Conservation (phyloP, 257 asterid species). For the Rauvolfia tetraphylla region DNA sequence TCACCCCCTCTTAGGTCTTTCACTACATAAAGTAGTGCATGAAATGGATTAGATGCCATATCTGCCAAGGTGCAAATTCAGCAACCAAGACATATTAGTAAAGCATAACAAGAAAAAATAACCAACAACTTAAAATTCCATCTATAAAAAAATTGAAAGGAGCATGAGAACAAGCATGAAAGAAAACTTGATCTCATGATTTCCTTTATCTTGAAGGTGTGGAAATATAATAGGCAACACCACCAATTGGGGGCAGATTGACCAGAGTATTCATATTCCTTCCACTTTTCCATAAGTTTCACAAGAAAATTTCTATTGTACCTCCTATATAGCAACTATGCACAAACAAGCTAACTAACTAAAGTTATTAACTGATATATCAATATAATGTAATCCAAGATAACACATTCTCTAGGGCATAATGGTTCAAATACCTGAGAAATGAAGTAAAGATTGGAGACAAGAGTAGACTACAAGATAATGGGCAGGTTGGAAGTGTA, state of each 20-base stretch:
- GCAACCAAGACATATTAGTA: neutral
- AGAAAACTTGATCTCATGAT: neutral
- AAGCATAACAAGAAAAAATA: neutral
- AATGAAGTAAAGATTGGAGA: conserved; percentile 66
- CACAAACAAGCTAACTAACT: neutral
- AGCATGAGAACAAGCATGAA: neutral
- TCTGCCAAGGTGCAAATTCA: conserved; percentile 54
- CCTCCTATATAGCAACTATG: conserved; percentile 54
- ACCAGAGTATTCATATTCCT: conserved; percentile 63
- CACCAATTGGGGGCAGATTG: conserved; percentile 69
- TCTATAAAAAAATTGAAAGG: neutral
- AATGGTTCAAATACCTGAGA: conserved; percentile 46
- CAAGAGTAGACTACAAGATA: conserved; percentile 69
- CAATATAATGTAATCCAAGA: neutral
- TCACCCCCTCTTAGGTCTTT: too few species aligned
- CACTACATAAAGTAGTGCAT: conserved; percentile 66
- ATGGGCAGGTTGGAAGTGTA: conserved; percentile 74
- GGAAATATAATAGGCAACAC: conserved; percentile 66
- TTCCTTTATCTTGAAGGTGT: conserved; percentile 61
- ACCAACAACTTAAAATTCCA: neutral
- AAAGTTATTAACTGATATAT: neutral
- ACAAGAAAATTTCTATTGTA: conserved; percentile 60
- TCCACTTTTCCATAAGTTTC: conserved; percentile 56
- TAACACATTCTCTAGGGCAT: neutral
- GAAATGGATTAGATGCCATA: conserved; percentile 64